Percentiles rank a stretch among this genome's conserved stretches.
phyloP scores from a whole-genome alignment of 2,329 filamentous ascomycete genomes.

The Botryosphaeria dothidea region DNA sequence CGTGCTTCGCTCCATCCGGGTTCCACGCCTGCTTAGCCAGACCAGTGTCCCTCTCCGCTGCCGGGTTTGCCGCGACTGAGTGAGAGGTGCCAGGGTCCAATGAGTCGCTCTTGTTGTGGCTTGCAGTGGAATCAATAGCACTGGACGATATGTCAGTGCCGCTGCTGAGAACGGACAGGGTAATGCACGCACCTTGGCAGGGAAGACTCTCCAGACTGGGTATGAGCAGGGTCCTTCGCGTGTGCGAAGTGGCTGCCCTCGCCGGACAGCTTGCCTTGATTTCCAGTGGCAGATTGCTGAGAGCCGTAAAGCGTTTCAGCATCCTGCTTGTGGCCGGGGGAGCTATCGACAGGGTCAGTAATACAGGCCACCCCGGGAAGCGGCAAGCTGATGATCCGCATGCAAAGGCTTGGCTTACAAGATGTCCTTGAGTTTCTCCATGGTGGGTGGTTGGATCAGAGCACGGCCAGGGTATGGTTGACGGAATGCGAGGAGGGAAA shows the following conservation, averaged over 20 bases:
- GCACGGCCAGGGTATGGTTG: not conserved
- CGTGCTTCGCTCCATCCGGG: not conserved
- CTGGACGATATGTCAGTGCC: not conserved
- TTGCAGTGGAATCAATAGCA: not conserved
- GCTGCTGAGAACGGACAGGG: no score
- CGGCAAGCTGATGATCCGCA: not conserved
- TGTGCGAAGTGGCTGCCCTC: conserved; percentile 27
- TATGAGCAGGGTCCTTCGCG: not conserved
- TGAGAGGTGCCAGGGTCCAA: not conserved
- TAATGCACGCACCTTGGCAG: not conserved
- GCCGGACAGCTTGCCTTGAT: conserved; percentile 21
- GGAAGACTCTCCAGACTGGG: not conserved
- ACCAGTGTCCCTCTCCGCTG: not conserved
- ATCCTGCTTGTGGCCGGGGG: conserved; percentile 35
- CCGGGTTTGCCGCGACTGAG: not conserved
- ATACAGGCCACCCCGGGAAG: not conserved
- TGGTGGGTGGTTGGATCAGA: conserved; percentile 24
- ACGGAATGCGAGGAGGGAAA: not conserved
- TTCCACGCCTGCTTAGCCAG: not conserved
- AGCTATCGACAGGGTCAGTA: conserved; percentile 22
- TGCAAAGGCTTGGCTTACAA: conserved; percentile 33
- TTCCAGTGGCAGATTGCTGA: not conserved
- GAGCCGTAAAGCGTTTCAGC: conserved; percentile 34
- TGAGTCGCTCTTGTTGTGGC: not conserved
- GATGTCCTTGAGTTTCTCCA: conserved; percentile 49